phyloP scores from a whole-genome alignment of 345 rosid genomes.

The Melastoma malabathricum region DNA sequence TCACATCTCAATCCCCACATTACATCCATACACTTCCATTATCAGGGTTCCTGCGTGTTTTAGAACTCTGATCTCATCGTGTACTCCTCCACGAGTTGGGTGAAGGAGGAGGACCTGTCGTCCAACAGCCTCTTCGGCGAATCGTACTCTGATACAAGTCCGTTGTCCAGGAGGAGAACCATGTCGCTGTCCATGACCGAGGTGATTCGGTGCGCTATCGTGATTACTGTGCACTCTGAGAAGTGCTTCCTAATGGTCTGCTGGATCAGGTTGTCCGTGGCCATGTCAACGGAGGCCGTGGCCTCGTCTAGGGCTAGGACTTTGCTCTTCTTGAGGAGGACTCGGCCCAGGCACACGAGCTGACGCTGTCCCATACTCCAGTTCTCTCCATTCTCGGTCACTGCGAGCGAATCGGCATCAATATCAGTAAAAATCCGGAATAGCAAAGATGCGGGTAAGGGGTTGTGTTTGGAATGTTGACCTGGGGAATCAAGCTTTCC shows the following conservation, averaged over 20 bases:
- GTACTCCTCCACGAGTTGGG: constrained; percentile 10
- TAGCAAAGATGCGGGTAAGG: no score
- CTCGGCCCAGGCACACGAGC: constrained; percentile 73
- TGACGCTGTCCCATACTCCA: constrained; percentile 98
- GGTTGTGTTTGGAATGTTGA: constrained; percentile 4
- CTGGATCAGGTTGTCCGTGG: constrained; percentile 78
- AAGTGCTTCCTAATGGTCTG: constrained; percentile 57
- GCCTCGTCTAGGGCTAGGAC: constrained; percentile 88
- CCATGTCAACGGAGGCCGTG: constrained; percentile 82
- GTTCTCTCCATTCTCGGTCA: constrained; percentile 76
- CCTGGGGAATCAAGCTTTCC: constrained; percentile 55
- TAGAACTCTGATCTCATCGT: constrained; percentile 8
- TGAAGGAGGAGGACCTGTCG: constrained; percentile 8
- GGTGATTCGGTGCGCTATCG: constrained; percentile 86
- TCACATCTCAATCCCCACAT: no score
- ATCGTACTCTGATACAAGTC: constrained; percentile 9
- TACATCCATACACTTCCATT: no score
- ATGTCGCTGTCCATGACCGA: constrained; percentile 74
- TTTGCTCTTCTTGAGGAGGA: constrained; percentile 66
- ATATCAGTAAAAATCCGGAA: background rate
- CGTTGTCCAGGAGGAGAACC: constrained; percentile 64
- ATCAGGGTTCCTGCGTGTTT: no score
- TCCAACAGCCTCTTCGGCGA: constrained; percentile 12
- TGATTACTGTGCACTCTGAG: constrained; percentile 50
- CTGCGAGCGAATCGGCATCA: constrained; percentile 14